Base-by-base conservation (phyloP, 1,139 yeast genomes). In the Pichia norvegensis region DNA sequence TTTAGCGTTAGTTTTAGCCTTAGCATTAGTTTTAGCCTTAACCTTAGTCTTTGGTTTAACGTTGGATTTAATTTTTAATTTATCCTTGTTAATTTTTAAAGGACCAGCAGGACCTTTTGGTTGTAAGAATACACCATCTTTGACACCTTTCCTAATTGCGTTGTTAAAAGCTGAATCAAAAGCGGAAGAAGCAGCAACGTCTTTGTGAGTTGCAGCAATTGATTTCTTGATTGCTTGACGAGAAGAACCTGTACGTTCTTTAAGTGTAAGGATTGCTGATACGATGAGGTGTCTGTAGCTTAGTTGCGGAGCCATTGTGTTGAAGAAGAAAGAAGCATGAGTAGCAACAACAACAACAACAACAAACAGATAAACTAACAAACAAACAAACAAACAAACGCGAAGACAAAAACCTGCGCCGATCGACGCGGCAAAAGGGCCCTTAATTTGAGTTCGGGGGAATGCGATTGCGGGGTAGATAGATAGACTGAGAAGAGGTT, bases 31-130 rank as follows among this genome's bases (percentile, higher is more conserved):
- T 36, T 57, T 42, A 39, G 53, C 42, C 44, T 54, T 54, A 43
- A 50, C n/a, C 4, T 33, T n/a, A n/a, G 44, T 40, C 40, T 54
- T 56, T 58, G 63, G 40, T 33, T 37, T 22, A 16, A 33, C 41
- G 27, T 42, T 43, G 8, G 62, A 59, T 50, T 41, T 38, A 20
- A 36, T 59, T 45, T 29, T 40, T 20, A 35, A 42, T n/a, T 33
- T 20, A 17, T 21, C 19, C 70, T 77, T 78, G 59, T 70, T 72
- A 54, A 79, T 66, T 66, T 81, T 81, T 54, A 81, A 79, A 29
- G 87, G 83, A 40, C 88, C 88, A 27, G 85, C 78, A 19, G 87
- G 79, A 50, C 95, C 96, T 71, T 86, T 87, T 62, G 95, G 95
- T 67, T 85, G 95, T 42, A 76, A 66, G 58, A 88, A 84, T 46